Base-by-base conservation (phyloP, 2,329 filamentous ascomycete genomes). In the Cercospora janseana region DNA sequence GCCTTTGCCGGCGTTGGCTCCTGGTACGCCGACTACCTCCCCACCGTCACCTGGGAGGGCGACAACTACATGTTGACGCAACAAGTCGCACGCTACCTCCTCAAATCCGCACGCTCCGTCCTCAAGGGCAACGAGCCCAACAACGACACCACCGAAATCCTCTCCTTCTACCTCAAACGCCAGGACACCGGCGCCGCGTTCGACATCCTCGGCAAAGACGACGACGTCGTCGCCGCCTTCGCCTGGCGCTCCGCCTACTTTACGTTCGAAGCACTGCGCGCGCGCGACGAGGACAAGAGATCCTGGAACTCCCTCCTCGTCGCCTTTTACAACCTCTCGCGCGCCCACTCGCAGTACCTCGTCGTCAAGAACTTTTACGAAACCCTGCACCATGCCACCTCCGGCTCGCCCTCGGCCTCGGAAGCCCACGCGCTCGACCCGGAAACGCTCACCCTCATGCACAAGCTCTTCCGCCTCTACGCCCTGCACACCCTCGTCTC, bases 1-100 rank as follows among this genome's bases (percentile, higher is more conserved):
- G 81, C 78, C 62, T 88, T 88, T 72, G 82, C 81, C 47, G 87
- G 87, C n/a, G 87, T 91, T 59, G 86, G 85, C 1, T 72, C 79
- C 13, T 87, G 81, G 78, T 90, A 88, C 61, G 77, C 85, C 21
- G 86, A 90, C 66, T 88, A 89, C 65, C 75, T 89, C 1, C 85
- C 87, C 12, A 86, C 80, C 0, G 71, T 75, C 3, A 87, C 85
- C 7, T 87, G 83, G 82, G 86, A 89, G 66, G 86, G 86, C 35
- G 86, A 88, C 72, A 88, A 88, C 74, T 89, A 87, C 73, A 88
- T 90, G 86, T 74, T 90, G 52, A 87, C 85, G 7, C 86, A 90
- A 68, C 86, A 90, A 71, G 86, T 89, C 2, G 83, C 84, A 2
- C 79, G 85, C 51, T 89, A 89, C 63, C 79, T 90, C 37, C 78